phyloP scores from a whole-genome alignment of 148 eudicot genomes.

The Silene uniflora region DNA sequence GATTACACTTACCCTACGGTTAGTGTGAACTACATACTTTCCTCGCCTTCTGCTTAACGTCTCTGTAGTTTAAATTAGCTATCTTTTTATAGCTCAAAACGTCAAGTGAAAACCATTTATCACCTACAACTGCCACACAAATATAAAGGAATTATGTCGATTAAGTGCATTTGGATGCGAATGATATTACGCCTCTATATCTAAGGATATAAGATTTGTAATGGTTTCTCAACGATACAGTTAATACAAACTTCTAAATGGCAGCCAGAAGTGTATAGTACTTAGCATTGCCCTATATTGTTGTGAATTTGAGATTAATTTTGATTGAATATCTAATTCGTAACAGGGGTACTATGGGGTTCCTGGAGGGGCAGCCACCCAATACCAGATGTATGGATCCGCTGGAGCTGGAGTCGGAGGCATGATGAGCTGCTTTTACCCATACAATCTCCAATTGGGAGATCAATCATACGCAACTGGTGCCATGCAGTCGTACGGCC shows the following conservation, averaged over 20 bases:
- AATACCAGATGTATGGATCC: constrained; percentile 54
- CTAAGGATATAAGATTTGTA: background rate
- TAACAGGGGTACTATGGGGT: constrained; percentile 60
- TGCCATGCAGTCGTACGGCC: constrained; percentile 48
- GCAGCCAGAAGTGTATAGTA: background rate
- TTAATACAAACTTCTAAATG: background rate
- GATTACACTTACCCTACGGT: constrained; percentile 46
- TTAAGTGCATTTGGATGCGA: no score
- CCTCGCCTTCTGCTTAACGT: background rate
- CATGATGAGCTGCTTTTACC: constrained; percentile 54
- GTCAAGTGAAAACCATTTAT: no score
- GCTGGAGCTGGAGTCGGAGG: constrained; percentile 50
- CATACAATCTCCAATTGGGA: constrained; percentile 52
- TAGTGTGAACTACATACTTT: constrained; percentile 16
- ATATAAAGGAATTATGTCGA: no score
- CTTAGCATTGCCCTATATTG: no score
- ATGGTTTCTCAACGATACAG: background rate
- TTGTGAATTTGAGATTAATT: background rate
- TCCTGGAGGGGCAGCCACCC: constrained; percentile 60
- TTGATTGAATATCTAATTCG: background rate
- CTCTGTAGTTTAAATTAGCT: background rate
- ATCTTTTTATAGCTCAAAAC: no score
- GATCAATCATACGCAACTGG: constrained; percentile 40
- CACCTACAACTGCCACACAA: no score
- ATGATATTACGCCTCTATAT: no score